A percentile compares a stretch with the other conserved stretches of the same genome.
Conservation (phyloP, 306 rosid species). For the Psophocarpus tetragonolobus region DNA sequence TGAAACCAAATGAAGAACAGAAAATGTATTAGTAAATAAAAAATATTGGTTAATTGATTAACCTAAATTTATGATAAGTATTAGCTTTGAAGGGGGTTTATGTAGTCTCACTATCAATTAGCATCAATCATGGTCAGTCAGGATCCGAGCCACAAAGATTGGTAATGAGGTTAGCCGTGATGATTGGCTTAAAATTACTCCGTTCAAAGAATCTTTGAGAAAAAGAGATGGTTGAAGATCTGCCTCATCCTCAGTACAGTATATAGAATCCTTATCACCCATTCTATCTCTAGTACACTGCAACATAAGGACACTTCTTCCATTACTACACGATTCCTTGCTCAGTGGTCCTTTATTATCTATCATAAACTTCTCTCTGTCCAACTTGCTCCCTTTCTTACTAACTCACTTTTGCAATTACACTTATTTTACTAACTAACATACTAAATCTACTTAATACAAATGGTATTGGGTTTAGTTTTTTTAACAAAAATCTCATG, state of each 20-base stretch:
- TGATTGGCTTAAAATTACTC: conserved; percentile 59
- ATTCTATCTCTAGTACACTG: conserved; percentile 44
- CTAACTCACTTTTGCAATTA: not conserved
- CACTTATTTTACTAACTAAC: too few species aligned
- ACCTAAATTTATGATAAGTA: not conserved
- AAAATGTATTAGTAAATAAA: too few species aligned
- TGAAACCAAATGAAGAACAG: too few species aligned
- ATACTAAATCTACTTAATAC: too few species aligned
- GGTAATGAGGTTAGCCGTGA: conserved; percentile 51
- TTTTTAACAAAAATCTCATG: too few species aligned
- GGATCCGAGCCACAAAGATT: conserved; percentile 39
- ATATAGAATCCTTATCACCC: conserved; percentile 60
- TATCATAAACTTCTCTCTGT: not conserved
- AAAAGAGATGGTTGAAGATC: conserved; percentile 45
- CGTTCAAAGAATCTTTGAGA: conserved; percentile 50
- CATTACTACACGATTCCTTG: conserved; percentile 33
- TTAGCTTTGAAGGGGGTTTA: conserved; percentile 16
- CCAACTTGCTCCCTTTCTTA: not conserved
- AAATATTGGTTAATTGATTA: not conserved
- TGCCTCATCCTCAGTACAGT: conserved; percentile 31
- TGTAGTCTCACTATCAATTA: conserved; percentile 40
- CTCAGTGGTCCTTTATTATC: conserved; percentile 41
- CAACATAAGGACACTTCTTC: conserved; percentile 43
- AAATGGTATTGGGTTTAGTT: too few species aligned
- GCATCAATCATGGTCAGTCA: conserved; percentile 41